phyloP scores from a whole-genome alignment of 179 eudicot species.

The Spergularia azorica region DNA sequence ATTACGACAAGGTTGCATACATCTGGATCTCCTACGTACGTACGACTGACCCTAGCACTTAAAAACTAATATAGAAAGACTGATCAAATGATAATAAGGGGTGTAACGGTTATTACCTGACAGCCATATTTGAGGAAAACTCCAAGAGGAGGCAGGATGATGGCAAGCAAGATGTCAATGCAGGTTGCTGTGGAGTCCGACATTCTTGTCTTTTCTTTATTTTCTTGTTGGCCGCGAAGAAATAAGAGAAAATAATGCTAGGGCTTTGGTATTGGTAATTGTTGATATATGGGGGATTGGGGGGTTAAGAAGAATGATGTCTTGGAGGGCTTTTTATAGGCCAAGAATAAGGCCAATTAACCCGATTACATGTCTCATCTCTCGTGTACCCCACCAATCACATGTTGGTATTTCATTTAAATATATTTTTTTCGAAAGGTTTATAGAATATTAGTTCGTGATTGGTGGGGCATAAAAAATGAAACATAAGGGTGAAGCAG shows the following conservation, averaged over 20 bases:
- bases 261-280: neutral
- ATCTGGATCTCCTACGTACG: neutral
- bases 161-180: constrained; percentile 31
- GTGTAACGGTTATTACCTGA: constrained; percentile 4
- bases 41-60: too few species aligned
- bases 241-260: neutral
- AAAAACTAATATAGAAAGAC: neutral
- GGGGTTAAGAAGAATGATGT: too few species aligned
- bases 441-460: too few species aligned
- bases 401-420: too few species aligned
- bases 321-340: too few species aligned
- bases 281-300: too few species aligned
- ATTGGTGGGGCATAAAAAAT: too few species aligned
- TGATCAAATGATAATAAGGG: neutral
- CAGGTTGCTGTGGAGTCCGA: constrained; percentile 32
- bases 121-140: constrained; percentile 36
- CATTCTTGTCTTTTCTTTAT: constrained; percentile 17
- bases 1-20: neutral
- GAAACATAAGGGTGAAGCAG: too few species aligned
- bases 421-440: too few species aligned
- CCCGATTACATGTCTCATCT: too few species aligned
- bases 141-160: constrained; percentile 36
- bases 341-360: too few species aligned
- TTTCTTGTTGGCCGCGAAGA: neutral
- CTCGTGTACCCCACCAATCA: too few species aligned